Evolutionary conservation across 208 protist genomes (phyloP).

Genomic region (Zelonia costaricensis): DNA sequence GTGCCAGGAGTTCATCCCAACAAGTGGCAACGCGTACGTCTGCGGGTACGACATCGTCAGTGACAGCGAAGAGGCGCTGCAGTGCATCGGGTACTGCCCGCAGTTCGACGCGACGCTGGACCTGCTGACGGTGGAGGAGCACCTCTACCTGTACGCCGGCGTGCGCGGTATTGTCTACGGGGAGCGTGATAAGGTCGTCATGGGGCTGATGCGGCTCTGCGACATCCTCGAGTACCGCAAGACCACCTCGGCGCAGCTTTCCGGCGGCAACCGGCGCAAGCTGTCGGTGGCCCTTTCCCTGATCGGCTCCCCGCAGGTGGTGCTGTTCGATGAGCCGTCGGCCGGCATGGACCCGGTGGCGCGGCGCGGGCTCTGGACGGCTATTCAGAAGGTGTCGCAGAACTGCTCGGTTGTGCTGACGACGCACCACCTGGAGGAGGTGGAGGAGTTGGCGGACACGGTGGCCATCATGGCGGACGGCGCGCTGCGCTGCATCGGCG

Average conservation of each 20-base stretch:
- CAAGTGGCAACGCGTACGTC: constrained; percentile 63
- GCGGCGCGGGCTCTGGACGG: constrained; percentile 65
- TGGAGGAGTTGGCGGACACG: constrained; percentile 76
- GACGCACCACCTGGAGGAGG: constrained; percentile 95
- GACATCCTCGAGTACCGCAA: constrained; percentile 31
- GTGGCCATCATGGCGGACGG: constrained; percentile 87
- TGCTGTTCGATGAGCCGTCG: constrained; percentile 78
- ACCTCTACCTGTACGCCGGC: constrained; percentile 44
- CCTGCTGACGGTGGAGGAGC: constrained; percentile 89
- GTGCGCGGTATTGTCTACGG: constrained; percentile 36
- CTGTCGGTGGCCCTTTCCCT: constrained; percentile 64
- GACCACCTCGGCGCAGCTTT: constrained; percentile 30
- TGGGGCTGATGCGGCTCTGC: constrained; percentile 34
- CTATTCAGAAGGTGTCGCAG: constrained; percentile 53
- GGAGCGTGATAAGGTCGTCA: constrained; percentile 25
- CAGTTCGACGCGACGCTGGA: constrained; percentile 93
- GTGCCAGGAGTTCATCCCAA: constrained; percentile 72
- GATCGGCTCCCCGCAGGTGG: constrained; percentile 54
- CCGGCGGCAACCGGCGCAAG: constrained; percentile 82
- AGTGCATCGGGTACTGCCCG: constrained; percentile 90
- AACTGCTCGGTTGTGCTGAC: constrained; percentile 87
- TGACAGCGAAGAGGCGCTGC: constrained; percentile 40
- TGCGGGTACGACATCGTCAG: constrained; percentile 61
- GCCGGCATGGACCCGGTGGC: constrained; percentile 70
- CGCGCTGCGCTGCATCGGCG: constrained; percentile 76